Conservation (phyloP, 345 rosid species). For the Trapa bicornis region DNA sequence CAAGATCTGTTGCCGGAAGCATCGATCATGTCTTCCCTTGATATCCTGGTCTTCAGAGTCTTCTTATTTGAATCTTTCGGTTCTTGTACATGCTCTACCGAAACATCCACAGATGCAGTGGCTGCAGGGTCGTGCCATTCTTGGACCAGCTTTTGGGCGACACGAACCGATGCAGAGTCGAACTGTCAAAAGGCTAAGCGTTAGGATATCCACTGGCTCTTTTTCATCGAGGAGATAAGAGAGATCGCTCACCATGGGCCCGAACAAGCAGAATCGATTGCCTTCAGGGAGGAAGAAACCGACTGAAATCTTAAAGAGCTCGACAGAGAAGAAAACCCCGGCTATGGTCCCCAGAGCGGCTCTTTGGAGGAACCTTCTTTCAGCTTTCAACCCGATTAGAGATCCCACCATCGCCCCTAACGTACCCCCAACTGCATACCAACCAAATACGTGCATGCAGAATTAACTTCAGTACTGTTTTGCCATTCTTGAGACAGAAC, state of each 20-base stretch:
- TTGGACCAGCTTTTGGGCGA: slow-evolving; percentile 73
- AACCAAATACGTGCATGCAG: neutral
- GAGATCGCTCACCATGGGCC: slow-evolving; percentile 11
- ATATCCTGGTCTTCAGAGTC: slow-evolving; percentile 10
- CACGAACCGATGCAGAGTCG: slow-evolving; percentile 73
- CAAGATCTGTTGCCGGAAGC: slow-evolving; percentile 15
- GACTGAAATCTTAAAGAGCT: slow-evolving; percentile 8
- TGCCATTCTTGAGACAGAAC: neutral
- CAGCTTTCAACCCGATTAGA: slow-evolving; percentile 15
- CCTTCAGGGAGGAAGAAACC: slow-evolving; percentile 12
- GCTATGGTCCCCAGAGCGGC: slow-evolving; percentile 18
- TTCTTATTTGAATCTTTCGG: neutral
- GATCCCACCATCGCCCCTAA: slow-evolving; percentile 19
- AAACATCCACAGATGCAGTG: neutral
- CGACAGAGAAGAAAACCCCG: slow-evolving; percentile 16
- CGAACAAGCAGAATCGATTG: slow-evolving; percentile 1
- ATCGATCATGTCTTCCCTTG: slow-evolving; percentile 14
- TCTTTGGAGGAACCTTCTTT: slow-evolving; percentile 19
- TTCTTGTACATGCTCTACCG: neutral
- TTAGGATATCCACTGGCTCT: neutral
- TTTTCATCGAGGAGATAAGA: neutral
- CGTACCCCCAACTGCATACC: slow-evolving; percentile 18
- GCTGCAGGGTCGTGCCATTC: slow-evolving; percentile 25
- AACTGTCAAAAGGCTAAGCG: slow-evolving; percentile 25
- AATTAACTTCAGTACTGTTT: neutral